Percentiles rank a stretch among this genome's conserved stretches.
These are phyloP conservation scores for Vachellia collinsii DNA, from an alignment of 306 rosid species.

Conservation along the genomic window DNA sequence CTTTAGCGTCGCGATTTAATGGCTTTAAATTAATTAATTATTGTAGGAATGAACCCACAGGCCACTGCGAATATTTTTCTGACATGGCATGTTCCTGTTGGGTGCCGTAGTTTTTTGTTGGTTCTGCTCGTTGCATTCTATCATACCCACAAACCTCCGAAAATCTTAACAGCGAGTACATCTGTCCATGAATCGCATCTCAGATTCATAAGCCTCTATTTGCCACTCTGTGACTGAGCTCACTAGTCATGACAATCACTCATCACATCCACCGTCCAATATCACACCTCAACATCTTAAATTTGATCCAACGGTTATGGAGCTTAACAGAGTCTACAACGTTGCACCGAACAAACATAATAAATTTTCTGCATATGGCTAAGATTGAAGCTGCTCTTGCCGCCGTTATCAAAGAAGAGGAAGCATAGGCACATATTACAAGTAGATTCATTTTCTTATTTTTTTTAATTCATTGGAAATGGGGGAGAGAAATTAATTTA, in stretches of 20 bases:
- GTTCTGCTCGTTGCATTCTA: not conserved
- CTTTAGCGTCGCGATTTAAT: not conserved
- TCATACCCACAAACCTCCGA: constrained; percentile 18
- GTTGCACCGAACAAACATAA: not conserved
- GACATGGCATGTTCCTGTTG: constrained; percentile 41
- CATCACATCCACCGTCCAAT: constrained; percentile 32
- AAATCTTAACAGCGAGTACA: not conserved
- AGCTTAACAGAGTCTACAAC: not conserved
- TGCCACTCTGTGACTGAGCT: not conserved
- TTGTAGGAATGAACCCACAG: not conserved
- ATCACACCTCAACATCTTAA: not conserved
- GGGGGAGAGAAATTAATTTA: not conserved
- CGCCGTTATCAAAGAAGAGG: constrained; percentile 18
- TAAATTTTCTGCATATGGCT: constrained; percentile 32
- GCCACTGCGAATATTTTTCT: not conserved
- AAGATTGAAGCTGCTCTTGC: constrained; percentile 17
- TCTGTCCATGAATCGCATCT: not conserved
- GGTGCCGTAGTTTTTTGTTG: constrained; percentile 25
- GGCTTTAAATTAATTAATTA: not conserved
- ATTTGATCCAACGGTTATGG: not conserved
- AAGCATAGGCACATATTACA: constrained; percentile 14
- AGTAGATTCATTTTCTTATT: not conserved
- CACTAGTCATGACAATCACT: constrained; percentile 1
- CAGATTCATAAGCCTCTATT: not conserved
- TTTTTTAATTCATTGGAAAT: not conserved